Conservation (phyloP, 495 filamentous ascomycete genomes). For the Platismatia glauca region DNA sequence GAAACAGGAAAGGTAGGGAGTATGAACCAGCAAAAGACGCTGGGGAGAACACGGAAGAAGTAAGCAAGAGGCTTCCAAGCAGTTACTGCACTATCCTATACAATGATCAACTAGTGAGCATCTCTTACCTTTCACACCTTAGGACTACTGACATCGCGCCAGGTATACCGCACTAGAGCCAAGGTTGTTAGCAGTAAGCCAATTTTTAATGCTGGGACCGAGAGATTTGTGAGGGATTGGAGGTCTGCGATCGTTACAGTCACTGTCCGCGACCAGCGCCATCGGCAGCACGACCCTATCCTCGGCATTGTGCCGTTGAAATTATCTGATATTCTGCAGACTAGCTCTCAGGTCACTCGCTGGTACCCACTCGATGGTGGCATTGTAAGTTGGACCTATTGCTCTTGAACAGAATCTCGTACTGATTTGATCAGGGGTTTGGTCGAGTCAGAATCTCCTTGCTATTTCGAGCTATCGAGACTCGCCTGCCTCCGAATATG, state of each 20-base stretch:
- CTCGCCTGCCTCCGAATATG: conserved; percentile 67
- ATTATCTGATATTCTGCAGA: conserved; percentile 77
- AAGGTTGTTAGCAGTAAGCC: conserved; percentile 90
- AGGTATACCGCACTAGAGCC: conserved; percentile 77
- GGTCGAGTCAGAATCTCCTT: conserved; percentile 85
- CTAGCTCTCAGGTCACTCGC: conserved; percentile 65
- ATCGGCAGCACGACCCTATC: conserved; percentile 89
- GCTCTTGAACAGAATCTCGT: conserved; percentile 44
- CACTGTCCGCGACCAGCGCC: conserved; percentile 75
- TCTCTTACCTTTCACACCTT: neutral
- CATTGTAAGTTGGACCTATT: conserved; percentile 30
- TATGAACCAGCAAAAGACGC: conserved; percentile 84
- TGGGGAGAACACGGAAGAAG: conserved; percentile 75
- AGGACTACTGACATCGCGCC: neutral
- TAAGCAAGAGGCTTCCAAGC: conserved; percentile 66
- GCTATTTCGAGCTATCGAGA: conserved; percentile 77
- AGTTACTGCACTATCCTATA: conserved; percentile 84
- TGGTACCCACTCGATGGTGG: conserved; percentile 64
- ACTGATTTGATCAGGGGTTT: conserved; percentile 62
- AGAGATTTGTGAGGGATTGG: conserved; percentile 94
- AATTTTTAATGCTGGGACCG: conserved; percentile 93
- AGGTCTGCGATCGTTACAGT: conserved; percentile 75
- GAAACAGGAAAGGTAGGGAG: conserved; percentile 66
- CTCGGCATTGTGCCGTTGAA: conserved; percentile 84
- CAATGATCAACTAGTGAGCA: conserved; percentile 70